A percentile compares a stretch with the other conserved stretches of the same genome.
Evolutionary conservation across 108 stramenopile genomes (phyloP).

Genomic region (Cyclotella choctawhatcheeana): DNA sequence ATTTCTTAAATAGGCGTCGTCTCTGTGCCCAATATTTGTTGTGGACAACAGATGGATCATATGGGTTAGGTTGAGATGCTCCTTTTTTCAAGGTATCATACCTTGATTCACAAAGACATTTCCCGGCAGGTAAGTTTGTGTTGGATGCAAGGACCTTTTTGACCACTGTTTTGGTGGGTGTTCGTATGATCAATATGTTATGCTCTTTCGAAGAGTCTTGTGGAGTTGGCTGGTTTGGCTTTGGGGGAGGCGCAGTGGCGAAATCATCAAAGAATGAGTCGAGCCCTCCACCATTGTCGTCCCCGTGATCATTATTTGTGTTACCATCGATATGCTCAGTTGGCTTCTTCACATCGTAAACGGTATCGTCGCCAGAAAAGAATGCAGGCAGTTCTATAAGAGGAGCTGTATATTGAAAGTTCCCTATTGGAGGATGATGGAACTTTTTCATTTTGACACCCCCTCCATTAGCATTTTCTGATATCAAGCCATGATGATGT

Average conservation of each 20-base stretch:
- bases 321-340: not conserved
- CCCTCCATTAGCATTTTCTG: conserved; percentile 15
- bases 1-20: conserved; percentile 88
- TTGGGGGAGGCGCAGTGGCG: conserved; percentile 17
- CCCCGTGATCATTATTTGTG: not conserved
- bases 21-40: conserved; percentile 97
- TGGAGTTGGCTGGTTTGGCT: not conserved
- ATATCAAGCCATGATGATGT: conserved; percentile 37
- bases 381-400: conserved; percentile 39
- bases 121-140: conserved; percentile 14
- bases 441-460: conserved; percentile 39
- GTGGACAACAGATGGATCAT: conserved; percentile 73
- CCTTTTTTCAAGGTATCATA: conserved; percentile 30
- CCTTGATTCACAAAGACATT: conserved; percentile 42
- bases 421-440: conserved; percentile 47
- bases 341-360: not conserved
- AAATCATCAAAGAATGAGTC: conserved; percentile 56
- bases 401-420: conserved; percentile 32
- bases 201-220: conserved; percentile 15
- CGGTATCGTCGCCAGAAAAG: conserved; percentile 15
- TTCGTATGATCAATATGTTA: conserved; percentile 25
- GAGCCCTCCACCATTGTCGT: conserved; percentile 20
- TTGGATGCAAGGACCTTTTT: conserved; percentile 21
- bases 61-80: conserved; percentile 61
- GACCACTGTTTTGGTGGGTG: conserved; percentile 51